Evolutionary conservation across 2,329 filamentous ascomycete genomes (phyloP).

Genomic region (Botrytis sinoallii): DNA sequence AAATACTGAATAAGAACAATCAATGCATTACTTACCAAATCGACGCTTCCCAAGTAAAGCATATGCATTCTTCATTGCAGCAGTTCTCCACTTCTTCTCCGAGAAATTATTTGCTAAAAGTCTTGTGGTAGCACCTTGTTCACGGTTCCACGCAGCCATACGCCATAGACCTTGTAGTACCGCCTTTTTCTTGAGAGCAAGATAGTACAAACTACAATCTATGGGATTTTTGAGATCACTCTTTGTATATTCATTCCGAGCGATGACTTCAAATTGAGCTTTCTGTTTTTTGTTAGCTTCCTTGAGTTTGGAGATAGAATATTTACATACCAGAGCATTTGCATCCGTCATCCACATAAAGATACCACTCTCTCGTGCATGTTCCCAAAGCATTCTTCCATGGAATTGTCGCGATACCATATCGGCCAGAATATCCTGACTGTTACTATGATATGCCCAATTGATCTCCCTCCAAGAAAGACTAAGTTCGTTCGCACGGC

Average conservation of each 20-base stretch:
- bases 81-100: constrained; percentile 80
- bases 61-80: constrained; percentile 94
- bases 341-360: constrained; percentile 92
- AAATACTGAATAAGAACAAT: constrained; percentile 18
- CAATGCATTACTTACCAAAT: constrained; percentile 58
- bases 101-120: constrained; percentile 89
- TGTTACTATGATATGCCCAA: constrained; percentile 80
- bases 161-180: constrained; percentile 91
- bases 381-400: constrained; percentile 76
- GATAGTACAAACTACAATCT: constrained; percentile 86
- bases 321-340: constrained; percentile 64
- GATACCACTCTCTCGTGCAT: constrained; percentile 81
- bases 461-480: constrained; percentile 77
- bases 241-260: constrained; percentile 88
- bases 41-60: constrained; percentile 86
- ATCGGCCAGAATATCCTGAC: constrained; percentile 86
- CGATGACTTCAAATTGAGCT: constrained; percentile 82
- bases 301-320: background rate
- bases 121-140: constrained; percentile 75
- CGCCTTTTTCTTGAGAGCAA: constrained; percentile 86
- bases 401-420: constrained; percentile 78
- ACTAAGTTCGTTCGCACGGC: constrained; percentile 59
- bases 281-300: constrained; percentile 46
- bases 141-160: constrained; percentile 85
- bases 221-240: constrained; percentile 84